A percentile compares a stretch with the other conserved stretches of the same genome.
These are phyloP conservation scores for Pseudomonodictys pantanalensis DNA, from an alignment of 495 filamentous ascomycete genomes.

Conservation along the genomic window DNA sequence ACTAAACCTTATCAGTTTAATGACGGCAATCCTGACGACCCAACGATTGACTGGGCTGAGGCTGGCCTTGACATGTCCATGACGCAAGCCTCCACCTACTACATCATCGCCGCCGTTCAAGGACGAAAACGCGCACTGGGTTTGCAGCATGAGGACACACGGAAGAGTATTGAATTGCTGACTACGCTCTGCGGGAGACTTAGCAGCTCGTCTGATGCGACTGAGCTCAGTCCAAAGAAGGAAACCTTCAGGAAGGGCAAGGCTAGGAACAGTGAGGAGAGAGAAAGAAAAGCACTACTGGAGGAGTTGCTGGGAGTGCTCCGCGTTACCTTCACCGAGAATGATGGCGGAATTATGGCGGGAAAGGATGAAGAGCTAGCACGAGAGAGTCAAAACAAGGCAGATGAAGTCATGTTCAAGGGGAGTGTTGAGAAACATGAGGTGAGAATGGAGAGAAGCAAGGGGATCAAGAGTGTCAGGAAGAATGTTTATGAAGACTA, in stretches of 20 bases:
- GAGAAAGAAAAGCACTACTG: too few relatives aligned
- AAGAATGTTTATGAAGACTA: neutral
- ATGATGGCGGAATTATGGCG: too few relatives aligned
- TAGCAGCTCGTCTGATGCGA: neutral
- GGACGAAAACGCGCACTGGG: neutral
- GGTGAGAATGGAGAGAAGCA: neutral
- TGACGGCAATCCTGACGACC: neutral
- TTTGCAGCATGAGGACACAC: neutral
- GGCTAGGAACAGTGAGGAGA: too few relatives aligned
- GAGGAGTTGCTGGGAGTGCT: neutral
- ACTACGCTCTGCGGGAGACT: neutral
- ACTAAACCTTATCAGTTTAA: neutral
- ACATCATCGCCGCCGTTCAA: neutral
- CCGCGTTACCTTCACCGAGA: neutral
- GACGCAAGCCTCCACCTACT: neutral
- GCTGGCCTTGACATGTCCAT: neutral
- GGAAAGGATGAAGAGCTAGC: too few relatives aligned
- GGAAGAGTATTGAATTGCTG: neutral
- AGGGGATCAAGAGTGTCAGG: neutral
- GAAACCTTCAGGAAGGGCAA: too few relatives aligned
- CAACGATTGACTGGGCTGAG: neutral
- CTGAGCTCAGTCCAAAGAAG: too few relatives aligned
- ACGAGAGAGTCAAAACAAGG: too few relatives aligned
- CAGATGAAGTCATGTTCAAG: too few relatives aligned
- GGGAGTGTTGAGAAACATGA: too few relatives aligned